phyloP scores from a whole-genome alignment of 2,329 filamentous ascomycete genomes.

The Colletotrichum gloeosporioides region DNA sequence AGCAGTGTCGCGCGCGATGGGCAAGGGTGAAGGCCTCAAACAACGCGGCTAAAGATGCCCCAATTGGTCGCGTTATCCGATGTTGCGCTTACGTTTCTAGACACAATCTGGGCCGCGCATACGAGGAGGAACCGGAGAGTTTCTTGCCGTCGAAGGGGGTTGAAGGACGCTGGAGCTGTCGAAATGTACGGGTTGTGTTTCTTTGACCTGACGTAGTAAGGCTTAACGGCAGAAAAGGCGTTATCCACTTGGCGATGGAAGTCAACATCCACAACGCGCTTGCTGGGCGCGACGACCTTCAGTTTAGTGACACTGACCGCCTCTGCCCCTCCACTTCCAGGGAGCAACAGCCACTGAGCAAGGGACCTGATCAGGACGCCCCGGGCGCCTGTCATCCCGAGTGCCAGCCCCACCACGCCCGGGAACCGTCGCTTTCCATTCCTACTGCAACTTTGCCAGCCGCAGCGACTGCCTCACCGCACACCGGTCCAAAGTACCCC shows the following conservation, averaged over 20 bases:
- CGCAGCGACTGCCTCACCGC: not conserved
- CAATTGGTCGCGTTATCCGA: not conserved
- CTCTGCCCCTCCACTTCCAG: not conserved
- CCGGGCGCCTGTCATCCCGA: conserved; percentile 9
- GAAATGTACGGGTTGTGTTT: conserved; percentile 17
- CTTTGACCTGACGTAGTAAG: conserved; percentile 20
- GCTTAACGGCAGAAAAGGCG: conserved; percentile 14
- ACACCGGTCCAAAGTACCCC: not conserved
- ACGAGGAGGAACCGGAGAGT: not conserved
- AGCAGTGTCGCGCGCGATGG: not conserved
- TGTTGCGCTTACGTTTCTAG: not conserved
- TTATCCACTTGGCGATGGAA: not conserved
- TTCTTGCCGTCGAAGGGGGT: not conserved
- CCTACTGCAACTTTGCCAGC: not conserved
- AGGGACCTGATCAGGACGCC: not conserved
- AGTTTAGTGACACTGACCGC: not conserved
- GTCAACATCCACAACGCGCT: not conserved
- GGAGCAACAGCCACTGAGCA: not conserved
- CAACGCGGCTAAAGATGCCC: not conserved
- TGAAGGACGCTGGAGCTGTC: not conserved
- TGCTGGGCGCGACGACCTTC: not conserved
- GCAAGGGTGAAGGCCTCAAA: not conserved
- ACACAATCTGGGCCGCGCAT: not conserved
- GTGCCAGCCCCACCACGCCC: not conserved
- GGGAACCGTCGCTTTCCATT: not conserved